phyloP scores from a whole-genome alignment of 148 eudicot genomes.

The Amaranthus hypochondriacus region DNA sequence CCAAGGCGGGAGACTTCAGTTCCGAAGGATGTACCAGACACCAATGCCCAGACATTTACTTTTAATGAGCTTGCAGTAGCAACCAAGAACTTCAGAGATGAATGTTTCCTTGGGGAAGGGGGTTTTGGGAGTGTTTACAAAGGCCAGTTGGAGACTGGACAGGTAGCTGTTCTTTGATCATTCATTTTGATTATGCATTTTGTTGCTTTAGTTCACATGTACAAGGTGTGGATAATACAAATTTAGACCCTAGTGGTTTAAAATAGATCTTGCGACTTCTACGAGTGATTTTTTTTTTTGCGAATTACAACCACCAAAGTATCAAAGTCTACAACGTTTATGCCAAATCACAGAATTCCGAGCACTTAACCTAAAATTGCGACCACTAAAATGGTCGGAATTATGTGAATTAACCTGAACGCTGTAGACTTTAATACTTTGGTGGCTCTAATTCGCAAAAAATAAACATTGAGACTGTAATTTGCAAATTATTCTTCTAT shows the following conservation, averaged over 20 bases:
- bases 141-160: slow-evolving; percentile 64
- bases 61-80: slow-evolving; percentile 86
- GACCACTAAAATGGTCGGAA: no score
- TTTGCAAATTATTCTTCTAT: not conserved
- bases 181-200: not conserved
- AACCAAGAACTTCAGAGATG: slow-evolving; percentile 70
- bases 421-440: no score
- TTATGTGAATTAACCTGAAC: no score
- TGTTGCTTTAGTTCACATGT: not conserved
- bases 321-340: no score
- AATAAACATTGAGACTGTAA: no score
- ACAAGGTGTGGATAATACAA: not conserved
- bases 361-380: no score
- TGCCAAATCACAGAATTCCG: no score
- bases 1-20: slow-evolving; percentile 39
- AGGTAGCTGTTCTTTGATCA: slow-evolving; percentile 37
- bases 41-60: slow-evolving; percentile 70
- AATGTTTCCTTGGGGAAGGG: slow-evolving; percentile 87
- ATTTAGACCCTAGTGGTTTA: slow-evolving; percentile 6
- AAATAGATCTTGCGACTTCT: not conserved
- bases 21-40: slow-evolving; percentile 44
- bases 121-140: slow-evolving; percentile 91
- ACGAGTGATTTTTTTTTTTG: not conserved
- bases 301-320: no score
- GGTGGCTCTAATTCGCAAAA: no score